A percentile compares a stretch with the other conserved stretches of the same genome.
Evolutionary conservation across 2,329 filamentous ascomycete genomes (phyloP).

Genomic region (Fulvia fulva): DNA sequence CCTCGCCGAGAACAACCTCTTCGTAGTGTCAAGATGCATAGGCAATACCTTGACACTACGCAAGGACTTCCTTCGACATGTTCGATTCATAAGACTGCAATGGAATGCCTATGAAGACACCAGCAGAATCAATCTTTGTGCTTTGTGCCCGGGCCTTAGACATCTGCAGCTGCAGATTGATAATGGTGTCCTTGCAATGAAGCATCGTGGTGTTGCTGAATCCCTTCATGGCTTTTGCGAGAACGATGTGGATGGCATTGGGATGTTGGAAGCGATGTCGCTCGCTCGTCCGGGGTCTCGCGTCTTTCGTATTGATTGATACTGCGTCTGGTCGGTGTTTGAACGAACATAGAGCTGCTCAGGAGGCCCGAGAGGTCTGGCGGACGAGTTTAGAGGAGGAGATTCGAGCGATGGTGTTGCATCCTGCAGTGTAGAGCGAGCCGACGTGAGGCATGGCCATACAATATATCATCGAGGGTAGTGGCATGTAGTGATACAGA

Average conservation of each 20-base stretch:
- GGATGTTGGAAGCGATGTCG: background rate
- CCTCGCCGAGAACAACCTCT: conserved; percentile 1
- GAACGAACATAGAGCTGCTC: background rate
- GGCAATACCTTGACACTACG: background rate
- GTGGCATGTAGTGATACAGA: no score
- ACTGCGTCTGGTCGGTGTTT: background rate
- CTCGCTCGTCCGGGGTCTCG: background rate
- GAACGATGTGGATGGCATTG: background rate
- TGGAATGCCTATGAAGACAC: background rate
- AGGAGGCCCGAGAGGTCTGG: background rate
- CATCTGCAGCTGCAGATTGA: background rate
- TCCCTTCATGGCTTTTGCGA: background rate
- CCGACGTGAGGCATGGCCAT: no score
- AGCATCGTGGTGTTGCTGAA: background rate
- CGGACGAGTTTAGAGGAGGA: background rate
- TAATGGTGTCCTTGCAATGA: background rate
- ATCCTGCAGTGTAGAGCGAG: background rate
- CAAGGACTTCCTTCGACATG: background rate
- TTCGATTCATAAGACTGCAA: background rate
- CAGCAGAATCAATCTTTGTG: background rate
- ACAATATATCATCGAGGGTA: no score
- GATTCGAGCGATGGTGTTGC: background rate
- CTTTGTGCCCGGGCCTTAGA: background rate
- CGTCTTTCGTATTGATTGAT: background rate
- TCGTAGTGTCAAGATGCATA: background rate